Evolutionary conservation across 2,329 filamentous ascomycete species (phyloP).

Genomic region (Neobulgaria alba): DNA sequence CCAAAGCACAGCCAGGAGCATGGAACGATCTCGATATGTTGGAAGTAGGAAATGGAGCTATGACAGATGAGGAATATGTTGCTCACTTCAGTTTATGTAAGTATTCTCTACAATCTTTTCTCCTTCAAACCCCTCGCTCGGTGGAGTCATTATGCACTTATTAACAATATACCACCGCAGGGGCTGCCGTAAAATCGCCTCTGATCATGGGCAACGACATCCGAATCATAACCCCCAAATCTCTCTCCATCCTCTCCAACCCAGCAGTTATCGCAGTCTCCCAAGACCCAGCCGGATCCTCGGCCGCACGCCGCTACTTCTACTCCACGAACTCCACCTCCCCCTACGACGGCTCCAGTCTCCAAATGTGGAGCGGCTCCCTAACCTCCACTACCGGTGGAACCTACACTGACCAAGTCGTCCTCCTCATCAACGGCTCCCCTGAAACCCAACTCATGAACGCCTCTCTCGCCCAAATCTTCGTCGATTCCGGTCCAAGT

Average conservation of each 20-base stretch:
- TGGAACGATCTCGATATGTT: constrained; percentile 30
- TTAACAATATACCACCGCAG: no score
- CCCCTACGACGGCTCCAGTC: constrained; percentile 36
- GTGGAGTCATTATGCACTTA: no score
- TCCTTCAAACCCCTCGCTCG: no score
- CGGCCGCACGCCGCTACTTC: constrained; percentile 37
- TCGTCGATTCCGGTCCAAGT: constrained; percentile 37
- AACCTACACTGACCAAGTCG: constrained; percentile 35
- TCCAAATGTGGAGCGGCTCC: constrained; percentile 41
- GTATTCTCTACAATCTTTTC: constrained; percentile 4
- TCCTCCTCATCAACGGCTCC: constrained; percentile 41
- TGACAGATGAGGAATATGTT: constrained; percentile 31
- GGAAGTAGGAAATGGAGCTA: constrained; percentile 31
- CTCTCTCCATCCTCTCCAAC: constrained; percentile 34
- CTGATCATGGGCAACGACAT: constrained; percentile 28
- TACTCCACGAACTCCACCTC: constrained; percentile 34
- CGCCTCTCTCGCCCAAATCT: constrained; percentile 43
- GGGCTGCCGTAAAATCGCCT: constrained; percentile 24
- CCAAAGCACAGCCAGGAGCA: constrained; percentile 25
- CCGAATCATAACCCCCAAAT: constrained; percentile 25
- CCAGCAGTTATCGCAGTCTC: constrained; percentile 34
- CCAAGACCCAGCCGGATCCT: constrained; percentile 32
- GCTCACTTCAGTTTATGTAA: constrained; percentile 27
- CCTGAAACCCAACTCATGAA: constrained; percentile 37
- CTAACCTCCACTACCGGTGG: constrained; percentile 34